These are phyloP conservation scores for Berkeleyomyces basicola DNA, from an alignment of 2,329 filamentous ascomycete species.

Conservation along the genomic window DNA sequence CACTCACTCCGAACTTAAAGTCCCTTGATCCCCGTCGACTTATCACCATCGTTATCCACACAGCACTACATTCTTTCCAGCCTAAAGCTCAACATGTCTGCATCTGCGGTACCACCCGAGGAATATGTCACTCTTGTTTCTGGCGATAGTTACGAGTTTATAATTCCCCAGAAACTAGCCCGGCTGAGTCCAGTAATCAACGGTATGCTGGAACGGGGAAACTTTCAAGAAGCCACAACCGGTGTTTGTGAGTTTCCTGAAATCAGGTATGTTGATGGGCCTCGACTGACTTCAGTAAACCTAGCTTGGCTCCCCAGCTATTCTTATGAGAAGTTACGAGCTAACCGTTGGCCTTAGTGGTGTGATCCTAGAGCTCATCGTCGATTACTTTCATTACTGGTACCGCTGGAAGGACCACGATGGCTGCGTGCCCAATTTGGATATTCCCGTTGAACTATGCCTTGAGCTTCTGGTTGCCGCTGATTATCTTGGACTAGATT, in stretches of 20 bases:
- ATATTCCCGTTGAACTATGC: slow-evolving; percentile 62
- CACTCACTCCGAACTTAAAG: neutral
- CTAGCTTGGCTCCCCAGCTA: no score
- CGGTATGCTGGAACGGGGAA: slow-evolving; percentile 56
- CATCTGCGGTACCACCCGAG: slow-evolving; percentile 18
- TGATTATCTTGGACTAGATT: slow-evolving; percentile 52
- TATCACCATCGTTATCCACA: neutral
- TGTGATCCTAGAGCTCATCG: slow-evolving; percentile 61
- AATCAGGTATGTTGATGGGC: slow-evolving; percentile 11
- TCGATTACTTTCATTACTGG: slow-evolving; percentile 73
- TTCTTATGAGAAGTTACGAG: no score
- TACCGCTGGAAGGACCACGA: slow-evolving; percentile 63
- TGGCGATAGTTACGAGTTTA: slow-evolving; percentile 60
- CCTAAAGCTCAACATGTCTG: neutral
- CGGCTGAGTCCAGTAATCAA: slow-evolving; percentile 55
- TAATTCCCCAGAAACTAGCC: slow-evolving; percentile 54
- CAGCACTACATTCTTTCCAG: neutral
- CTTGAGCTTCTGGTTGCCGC: slow-evolving; percentile 63
- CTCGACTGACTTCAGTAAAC: no score
- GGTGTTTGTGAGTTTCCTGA: slow-evolving; percentile 15
- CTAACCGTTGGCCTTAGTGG: slow-evolving; percentile 31
- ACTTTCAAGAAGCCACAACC: slow-evolving; percentile 13
- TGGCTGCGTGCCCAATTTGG: slow-evolving; percentile 64
- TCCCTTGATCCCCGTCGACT: neutral
- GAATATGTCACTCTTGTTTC: slow-evolving; percentile 68